Evolutionary conservation across 2,329 filamentous ascomycete genomes (phyloP).

Genomic region (Fusarium temperatum): DNA sequence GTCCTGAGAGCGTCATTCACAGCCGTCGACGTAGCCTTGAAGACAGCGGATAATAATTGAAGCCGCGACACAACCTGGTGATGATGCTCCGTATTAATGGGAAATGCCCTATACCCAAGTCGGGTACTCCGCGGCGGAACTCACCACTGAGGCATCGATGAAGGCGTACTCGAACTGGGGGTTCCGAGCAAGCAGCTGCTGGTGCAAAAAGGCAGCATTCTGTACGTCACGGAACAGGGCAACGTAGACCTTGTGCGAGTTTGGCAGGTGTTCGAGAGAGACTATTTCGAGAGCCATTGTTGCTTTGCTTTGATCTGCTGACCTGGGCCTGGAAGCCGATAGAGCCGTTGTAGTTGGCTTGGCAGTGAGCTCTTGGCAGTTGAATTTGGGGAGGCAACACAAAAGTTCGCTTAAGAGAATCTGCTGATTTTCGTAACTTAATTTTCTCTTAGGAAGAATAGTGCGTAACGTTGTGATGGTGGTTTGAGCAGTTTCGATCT

Average conservation of each 20-base stretch:
- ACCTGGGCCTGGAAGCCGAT: constrained; percentile 2
- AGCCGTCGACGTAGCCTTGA: constrained; percentile 77
- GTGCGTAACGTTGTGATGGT: constrained; percentile 11
- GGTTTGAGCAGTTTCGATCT: constrained; percentile 19
- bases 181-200: constrained; percentile 87
- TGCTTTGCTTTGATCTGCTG: neutral
- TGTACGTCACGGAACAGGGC: constrained; percentile 78
- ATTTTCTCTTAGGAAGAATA: neutral
- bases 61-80: constrained; percentile 72
- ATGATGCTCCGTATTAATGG: constrained; percentile 5
- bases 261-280: constrained; percentile 78
- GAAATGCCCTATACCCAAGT: constrained; percentile 1
- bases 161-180: constrained; percentile 91
- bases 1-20: constrained; percentile 73
- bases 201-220: constrained; percentile 81
- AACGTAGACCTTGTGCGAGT: constrained; percentile 73
- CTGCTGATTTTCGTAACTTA: constrained; percentile 9
- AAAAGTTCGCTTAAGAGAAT: constrained; percentile 4
- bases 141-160: constrained; percentile 82
- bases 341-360: constrained; percentile 3
- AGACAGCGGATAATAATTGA: constrained; percentile 79
- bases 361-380: neutral
- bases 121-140: constrained; percentile 42
- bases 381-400: neutral
- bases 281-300: constrained; percentile 71